Evolutionary conservation across 2,329 filamentous ascomycete genomes (phyloP).

Genomic region (Pyrenochaeta sp.): DNA sequence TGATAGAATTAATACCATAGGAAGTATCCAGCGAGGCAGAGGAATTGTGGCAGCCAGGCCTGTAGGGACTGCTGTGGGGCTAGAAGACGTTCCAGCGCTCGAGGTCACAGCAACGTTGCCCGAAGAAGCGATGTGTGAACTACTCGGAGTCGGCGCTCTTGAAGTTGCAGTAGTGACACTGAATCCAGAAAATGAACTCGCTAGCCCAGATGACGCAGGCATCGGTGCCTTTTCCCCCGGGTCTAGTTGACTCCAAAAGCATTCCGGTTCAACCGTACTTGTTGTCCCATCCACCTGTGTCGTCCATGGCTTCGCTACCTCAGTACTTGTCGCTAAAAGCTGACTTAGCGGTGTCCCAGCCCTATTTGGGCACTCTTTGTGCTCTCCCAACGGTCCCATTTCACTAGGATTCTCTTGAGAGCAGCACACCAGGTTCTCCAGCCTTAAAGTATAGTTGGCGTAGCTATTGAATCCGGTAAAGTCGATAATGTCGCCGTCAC

Average conservation of each 20-base stretch:
- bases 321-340: background rate
- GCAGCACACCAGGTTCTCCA: constrained; percentile 1
- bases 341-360: background rate
- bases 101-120: background rate
- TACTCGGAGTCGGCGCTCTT: background rate
- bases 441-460: background rate
- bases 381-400: background rate
- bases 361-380: background rate
- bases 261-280: background rate
- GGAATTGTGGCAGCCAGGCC: background rate
- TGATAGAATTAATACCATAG: background rate
- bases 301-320: background rate
- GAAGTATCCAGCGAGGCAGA: background rate
- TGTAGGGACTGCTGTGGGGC: background rate
- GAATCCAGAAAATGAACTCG: background rate
- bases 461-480: constrained; percentile 1
- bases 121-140: background rate
- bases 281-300: background rate
- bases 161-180: background rate
- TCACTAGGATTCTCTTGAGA: background rate
- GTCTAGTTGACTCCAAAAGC: background rate
- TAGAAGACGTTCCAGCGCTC: background rate
- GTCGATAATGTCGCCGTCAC: constrained; percentile 4
- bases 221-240: background rate
- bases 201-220: no score